phyloP scores from a whole-genome alignment of 306 rosid genomes.

The Acmispon strigosus region DNA sequence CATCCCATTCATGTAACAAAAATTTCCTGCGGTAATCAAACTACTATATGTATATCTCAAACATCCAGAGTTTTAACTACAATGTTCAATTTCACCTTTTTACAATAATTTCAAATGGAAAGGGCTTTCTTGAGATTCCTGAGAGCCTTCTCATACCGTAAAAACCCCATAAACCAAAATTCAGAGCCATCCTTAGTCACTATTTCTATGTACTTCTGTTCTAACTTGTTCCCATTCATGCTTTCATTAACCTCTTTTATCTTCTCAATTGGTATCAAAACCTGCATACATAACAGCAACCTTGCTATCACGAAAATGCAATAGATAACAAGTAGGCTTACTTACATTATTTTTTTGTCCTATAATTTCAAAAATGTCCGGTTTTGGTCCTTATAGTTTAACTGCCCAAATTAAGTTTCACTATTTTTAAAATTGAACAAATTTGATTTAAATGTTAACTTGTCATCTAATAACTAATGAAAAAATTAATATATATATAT shows the following conservation, averaged over 20 bases:
- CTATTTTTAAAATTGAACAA: too few species aligned
- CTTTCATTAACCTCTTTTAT: slow-evolving; percentile 55
- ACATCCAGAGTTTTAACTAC: background rate
- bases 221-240: slow-evolving; percentile 48
- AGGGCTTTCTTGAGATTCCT: slow-evolving; percentile 59
- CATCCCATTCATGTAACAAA: background rate
- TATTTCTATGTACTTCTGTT: slow-evolving; percentile 58
- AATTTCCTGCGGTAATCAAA: background rate
- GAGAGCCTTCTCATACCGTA: slow-evolving; percentile 65
- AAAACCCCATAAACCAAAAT: slow-evolving; percentile 86
- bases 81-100: background rate
- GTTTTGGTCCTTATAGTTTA: too few species aligned
- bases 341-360: too few species aligned
- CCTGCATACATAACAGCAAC: slow-evolving; percentile 30
- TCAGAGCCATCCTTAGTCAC: slow-evolving; percentile 63
- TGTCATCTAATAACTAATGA: too few species aligned
- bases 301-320: background rate
- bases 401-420: too few species aligned
- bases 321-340: background rate
- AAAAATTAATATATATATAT: too few species aligned
- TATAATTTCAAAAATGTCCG: too few species aligned
- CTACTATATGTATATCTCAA: background rate
- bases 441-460: too few species aligned
- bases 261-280: slow-evolving; percentile 55
- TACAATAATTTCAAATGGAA: slow-evolving; percentile 27